phyloP scores from a whole-genome alignment of 2,329 filamentous ascomycete genomes.

The Bipolaris bicolor region DNA sequence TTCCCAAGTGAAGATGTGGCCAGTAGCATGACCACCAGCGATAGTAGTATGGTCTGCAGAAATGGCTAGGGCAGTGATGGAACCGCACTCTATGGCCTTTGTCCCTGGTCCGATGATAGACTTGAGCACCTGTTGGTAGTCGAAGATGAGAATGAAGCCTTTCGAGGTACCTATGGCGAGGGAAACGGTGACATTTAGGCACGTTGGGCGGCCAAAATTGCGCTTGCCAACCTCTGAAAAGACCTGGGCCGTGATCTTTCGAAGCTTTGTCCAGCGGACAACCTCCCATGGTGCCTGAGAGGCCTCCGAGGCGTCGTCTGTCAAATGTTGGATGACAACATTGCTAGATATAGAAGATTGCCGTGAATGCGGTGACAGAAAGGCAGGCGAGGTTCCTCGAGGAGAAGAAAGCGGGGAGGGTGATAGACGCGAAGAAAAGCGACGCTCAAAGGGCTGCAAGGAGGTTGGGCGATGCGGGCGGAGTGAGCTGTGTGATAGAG shows the following conservation, averaged over 20 bases:
- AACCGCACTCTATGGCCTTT: conserved; percentile 89
- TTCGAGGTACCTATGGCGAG: conserved; percentile 94
- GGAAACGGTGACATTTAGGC: conserved; percentile 82
- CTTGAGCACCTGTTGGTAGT: conserved; percentile 95
- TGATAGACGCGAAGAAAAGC: conserved; percentile 86
- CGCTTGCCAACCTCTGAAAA: conserved; percentile 93
- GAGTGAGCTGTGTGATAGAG: conserved; percentile 72
- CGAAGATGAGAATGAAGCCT: conserved; percentile 92
- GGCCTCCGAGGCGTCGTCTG: conserved; percentile 59
- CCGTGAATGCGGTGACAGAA: conserved; percentile 77
- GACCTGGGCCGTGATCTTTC: conserved; percentile 84
- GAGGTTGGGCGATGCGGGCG: conserved; percentile 78
- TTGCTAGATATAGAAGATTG: conserved; percentile 80
- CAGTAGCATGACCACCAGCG: conserved; percentile 86
- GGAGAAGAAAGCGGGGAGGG: conserved; percentile 64
- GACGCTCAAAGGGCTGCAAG: conserved; percentile 89
- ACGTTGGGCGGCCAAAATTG: conserved; percentile 91
- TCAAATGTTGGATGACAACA: conserved; percentile 63
- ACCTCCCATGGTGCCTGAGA: conserved; percentile 92
- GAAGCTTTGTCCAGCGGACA: conserved; percentile 91
- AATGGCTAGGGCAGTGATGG: conserved; percentile 84
- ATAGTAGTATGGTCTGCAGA: conserved; percentile 94
- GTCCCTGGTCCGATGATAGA: conserved; percentile 92
- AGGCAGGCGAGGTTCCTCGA: conserved; percentile 75
- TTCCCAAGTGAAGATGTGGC: conserved; percentile 97